Base-by-base conservation (phyloP, 1,139 yeast genomes). In the Suhomyces bolitotheri region DNA sequence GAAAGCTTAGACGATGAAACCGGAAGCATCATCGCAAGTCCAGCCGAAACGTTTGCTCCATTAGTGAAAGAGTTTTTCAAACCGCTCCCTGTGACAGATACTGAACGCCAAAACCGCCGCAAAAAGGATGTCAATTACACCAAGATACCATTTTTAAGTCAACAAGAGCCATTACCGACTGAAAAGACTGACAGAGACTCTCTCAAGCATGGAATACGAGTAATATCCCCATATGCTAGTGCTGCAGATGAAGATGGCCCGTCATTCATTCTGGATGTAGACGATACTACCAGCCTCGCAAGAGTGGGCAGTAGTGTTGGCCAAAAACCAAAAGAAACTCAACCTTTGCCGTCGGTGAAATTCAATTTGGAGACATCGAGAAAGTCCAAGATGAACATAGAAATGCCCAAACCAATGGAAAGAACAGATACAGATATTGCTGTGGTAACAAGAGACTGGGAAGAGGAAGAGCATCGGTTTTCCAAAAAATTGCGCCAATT, bases 381-480 rank as follows among this genome's bases (percentile, higher is more conserved):
- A n/a, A 22, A 25, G 14, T 38, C 47, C 6, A 37, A 30, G 21
- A 41, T 50, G 24, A 45, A 41, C 24, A 25, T 49, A 3, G 40
- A 46, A 7, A 29, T 39, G 33, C 54, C 54, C 7, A 30, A 32
- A 3, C 53, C 54, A 4, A 24, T 40, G n/a, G 47, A 45, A 15
- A 22, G 30, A 6, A 36, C 44, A 3, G 46, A 45, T 16, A 36
- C 31, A 19, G 41, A 46, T 20, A 19, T 36, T n/a, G 37, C 22
- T 8, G 9, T 14, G 25, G 32, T 25, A 20, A 22, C 5, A 22
- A 9, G 24, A 9, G 20, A 29, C 10, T 22, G 26, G 27, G 41
- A 57, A 25, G 48, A 48, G 23, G 56, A 58, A 31, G 58, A 56
- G 23, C 45, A 46, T 24, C 38, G 45, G 16, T 45, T 62, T 29